Base-by-base conservation (phyloP, 177 flowering plant species). In the Vitis hybrid region DNA sequence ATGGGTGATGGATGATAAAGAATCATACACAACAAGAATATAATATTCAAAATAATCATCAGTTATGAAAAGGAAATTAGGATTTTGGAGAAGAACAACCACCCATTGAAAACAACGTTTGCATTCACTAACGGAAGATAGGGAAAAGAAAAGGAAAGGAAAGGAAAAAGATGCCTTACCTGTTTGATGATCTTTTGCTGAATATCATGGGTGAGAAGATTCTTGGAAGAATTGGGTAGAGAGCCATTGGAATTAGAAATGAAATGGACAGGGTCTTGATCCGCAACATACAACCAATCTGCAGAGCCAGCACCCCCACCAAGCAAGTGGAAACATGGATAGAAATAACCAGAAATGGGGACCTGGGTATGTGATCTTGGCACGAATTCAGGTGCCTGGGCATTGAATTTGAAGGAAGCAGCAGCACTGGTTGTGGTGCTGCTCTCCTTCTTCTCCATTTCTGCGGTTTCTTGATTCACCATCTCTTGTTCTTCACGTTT, bases 301-400 rank as follows among this genome's bases (percentile, higher is more conserved):
- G 91, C 63, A 2, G 73, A 77, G n/a, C 57, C 65, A 18, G 55
- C 52, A 30, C 70, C n/a, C 14, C 79, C 88, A 62, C 85, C 88
- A 12, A 87, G 71, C 62, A 83, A 84, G 26, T 85, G 91, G 56
- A 87, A 81, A 57, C 76, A 93, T 0, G 97, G 98, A 64, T 87
- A 82, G 68, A 80, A 79, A 75, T 86, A 92, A 14, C 89, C 87
- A 0, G 93, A 78, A 11, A 86, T 52, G 2, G 90, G 89, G 76
- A 79, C 45, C 75, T 78, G 88, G 68, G 88, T 26, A 14, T 83
- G 89, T 18, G 91, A 77, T 73, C 88, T 86, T 1, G 99, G 99
- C 48, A 93, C 88, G 57, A 94, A 94, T 76, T 91, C 99, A 17
- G 94, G 92, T 1, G 99, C 99, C 49, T 89, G 88, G 3, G 85